Evolutionary conservation across 371 early-diverging fungal species (phyloP).

Genomic region (Lichtheimia ornata): DNA sequence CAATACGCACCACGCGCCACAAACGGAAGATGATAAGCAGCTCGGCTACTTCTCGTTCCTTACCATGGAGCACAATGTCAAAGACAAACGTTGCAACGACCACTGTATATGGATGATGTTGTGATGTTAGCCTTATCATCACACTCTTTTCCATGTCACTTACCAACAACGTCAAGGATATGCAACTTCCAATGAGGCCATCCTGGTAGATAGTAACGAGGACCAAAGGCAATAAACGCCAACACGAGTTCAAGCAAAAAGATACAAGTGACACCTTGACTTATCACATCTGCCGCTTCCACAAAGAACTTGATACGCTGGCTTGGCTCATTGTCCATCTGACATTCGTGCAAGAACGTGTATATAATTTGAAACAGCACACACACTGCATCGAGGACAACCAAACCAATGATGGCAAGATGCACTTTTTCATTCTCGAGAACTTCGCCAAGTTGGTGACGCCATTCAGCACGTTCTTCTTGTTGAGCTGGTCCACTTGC

Average conservation of each 20-base stretch:
- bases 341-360: constrained; percentile 31
- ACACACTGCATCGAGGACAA: constrained; percentile 35
- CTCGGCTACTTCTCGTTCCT: constrained; percentile 54
- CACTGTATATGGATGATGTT: constrained; percentile 20
- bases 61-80: constrained; percentile 45
- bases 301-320: constrained; percentile 21
- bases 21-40: constrained; percentile 48
- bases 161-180: constrained; percentile 44
- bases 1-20: constrained; percentile 51
- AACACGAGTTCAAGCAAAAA: constrained; percentile 41
- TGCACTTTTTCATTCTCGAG: constrained; percentile 39
- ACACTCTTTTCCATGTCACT: not conserved
- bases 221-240: constrained; percentile 44
- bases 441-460: constrained; percentile 34
- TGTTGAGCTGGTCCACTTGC: not conserved
- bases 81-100: constrained; percentile 41
- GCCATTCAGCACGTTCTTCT: constrained; percentile 23
- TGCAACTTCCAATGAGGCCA: constrained; percentile 49
- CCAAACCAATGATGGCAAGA: constrained; percentile 29
- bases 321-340: constrained; percentile 2
- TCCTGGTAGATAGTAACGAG: constrained; percentile 42
- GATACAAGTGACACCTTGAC: constrained; percentile 33
- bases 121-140: not conserved
- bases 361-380: constrained; percentile 34
- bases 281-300: constrained; percentile 34